Conservation (phyloP, 2,329 filamentous ascomycete genomes). For the Uncinocarpus reesii region DNA sequence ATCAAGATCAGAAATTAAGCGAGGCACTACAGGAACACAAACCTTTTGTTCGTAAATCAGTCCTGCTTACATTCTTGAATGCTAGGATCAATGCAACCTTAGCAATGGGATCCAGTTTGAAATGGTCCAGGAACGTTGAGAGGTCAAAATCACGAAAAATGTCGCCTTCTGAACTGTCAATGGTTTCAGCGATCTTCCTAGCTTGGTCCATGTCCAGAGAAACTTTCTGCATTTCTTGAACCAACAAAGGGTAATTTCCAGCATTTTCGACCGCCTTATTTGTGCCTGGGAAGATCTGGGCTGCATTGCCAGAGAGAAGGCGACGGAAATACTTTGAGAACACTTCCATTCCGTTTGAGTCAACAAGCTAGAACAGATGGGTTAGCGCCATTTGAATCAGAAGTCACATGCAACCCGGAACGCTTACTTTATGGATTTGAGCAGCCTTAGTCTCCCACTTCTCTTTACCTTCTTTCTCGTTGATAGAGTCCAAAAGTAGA, state of each 20-base stretch:
- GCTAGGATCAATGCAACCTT: constrained; percentile 81
- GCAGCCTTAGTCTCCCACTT: constrained; percentile 91
- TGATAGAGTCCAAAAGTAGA: constrained; percentile 84
- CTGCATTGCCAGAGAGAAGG: constrained; percentile 80
- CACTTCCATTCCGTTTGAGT: constrained; percentile 98
- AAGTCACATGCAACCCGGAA: constrained; percentile 6
- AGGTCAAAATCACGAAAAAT: constrained; percentile 94
- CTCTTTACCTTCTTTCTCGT: constrained; percentile 78
- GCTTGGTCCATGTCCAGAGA: constrained; percentile 70
- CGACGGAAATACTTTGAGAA: constrained; percentile 92
- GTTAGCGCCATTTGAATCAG: constrained; percentile 9
- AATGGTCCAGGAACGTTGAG: constrained; percentile 91
- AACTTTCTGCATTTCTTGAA: constrained; percentile 77
- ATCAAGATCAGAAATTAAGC: not conserved
- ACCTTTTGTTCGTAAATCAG: constrained; percentile 87
- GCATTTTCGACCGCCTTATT: constrained; percentile 63
- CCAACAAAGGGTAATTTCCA: constrained; percentile 73
- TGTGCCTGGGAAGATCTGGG: constrained; percentile 75
- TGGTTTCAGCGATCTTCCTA: constrained; percentile 81
- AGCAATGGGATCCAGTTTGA: constrained; percentile 78
- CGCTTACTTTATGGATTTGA: constrained; percentile 75
- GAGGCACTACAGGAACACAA: constrained; percentile 21
- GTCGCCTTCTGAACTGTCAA: constrained; percentile 83
- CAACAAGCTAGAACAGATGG: constrained; percentile 57
- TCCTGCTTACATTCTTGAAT: constrained; percentile 70